Evolutionary conservation across 768 basidiomycete genomes (phyloP), one percentile per base, ranked within the genome.

Genomic region (Tulasnella sp.): DNA sequence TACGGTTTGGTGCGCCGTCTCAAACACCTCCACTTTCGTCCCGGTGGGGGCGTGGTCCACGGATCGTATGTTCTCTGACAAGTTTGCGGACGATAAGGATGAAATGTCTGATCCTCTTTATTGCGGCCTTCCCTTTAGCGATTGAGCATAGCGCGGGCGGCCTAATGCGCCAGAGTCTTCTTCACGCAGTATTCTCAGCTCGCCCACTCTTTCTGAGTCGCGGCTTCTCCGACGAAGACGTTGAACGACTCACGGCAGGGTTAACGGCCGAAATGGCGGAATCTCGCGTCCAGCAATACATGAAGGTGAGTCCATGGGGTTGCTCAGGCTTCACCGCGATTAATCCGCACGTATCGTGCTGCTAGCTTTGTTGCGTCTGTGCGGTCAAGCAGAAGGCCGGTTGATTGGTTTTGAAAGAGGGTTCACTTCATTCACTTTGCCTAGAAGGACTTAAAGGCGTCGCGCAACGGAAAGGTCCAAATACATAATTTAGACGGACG

Each of bases 191-290:
- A 29, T 67, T 16, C 26, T 67, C 61, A 2, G 15, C 29, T 67
- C 61, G 61, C 32, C 61, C 61, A 67, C 61, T 67, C 61, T 67
- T 67, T 32, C 32, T 67, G 61, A 67, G 61, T 67, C 61, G n/a
- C n/a, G n/a, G 29, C 5, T 35, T 67, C 61, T 29, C 61, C 61
- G 5, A 10, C 32, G 61, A 67, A 67, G 61, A 67, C 0, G 61
- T 67, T 35, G 61, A 67, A 35, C 61, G 16, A 67, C 15, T 67
- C 1, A 16, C 61, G 13, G 29, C 32, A 35, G 61, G 61, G 16
- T 29, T 67, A 13, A 26, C 29, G 16, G 32, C 61, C 13, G 61
- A 67, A 13, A 3, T 67, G 32, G 29, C n/a, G 61, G 61, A 67
- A 35, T 26, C 29, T 67, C 61, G 61, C 29, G 26, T 67, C 2